Evolutionary conservation across 2,329 filamentous ascomycete species (phyloP).

Genomic region (Colletotrichum plurivorum): DNA sequence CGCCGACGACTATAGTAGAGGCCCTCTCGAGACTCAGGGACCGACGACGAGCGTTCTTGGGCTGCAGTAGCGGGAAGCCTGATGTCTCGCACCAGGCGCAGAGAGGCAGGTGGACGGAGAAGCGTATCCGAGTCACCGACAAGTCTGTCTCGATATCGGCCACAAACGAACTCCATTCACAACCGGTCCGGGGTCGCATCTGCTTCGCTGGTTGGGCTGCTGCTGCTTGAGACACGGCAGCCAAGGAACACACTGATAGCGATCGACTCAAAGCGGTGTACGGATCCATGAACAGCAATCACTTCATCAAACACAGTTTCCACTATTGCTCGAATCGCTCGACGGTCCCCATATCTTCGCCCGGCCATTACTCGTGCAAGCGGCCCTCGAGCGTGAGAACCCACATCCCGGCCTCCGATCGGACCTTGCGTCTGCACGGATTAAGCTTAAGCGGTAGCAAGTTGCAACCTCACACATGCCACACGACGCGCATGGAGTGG

Average conservation of each 20-base stretch:
- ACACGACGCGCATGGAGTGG: not conserved
- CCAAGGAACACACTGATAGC: conserved; percentile 23
- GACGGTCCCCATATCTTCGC: conserved; percentile 12
- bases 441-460: conserved; percentile 36
- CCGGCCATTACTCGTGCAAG: conserved; percentile 33
- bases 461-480: conserved; percentile 11
- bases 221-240: no score
- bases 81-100: conserved; percentile 33
- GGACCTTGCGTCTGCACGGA: conserved; percentile 32
- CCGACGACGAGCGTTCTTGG: not conserved
- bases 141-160: not conserved
- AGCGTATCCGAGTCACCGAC: not conserved
- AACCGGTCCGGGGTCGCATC: no score
- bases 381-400: conserved; percentile 4
- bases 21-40: conserved; percentile 10
- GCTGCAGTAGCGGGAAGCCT: conserved; percentile 14
- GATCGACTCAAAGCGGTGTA: conserved; percentile 36
- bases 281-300: not conserved
- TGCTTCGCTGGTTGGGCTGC: no score
- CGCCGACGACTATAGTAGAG: not conserved
- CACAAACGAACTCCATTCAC: no score
- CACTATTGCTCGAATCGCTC: conserved; percentile 18
- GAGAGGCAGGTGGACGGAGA: conserved; percentile 29
- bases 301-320: conserved; percentile 27
- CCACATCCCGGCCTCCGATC: conserved; percentile 36